phyloP scores from a whole-genome alignment of 2,329 filamentous ascomycete genomes.

The Graphilbum fragrans region DNA sequence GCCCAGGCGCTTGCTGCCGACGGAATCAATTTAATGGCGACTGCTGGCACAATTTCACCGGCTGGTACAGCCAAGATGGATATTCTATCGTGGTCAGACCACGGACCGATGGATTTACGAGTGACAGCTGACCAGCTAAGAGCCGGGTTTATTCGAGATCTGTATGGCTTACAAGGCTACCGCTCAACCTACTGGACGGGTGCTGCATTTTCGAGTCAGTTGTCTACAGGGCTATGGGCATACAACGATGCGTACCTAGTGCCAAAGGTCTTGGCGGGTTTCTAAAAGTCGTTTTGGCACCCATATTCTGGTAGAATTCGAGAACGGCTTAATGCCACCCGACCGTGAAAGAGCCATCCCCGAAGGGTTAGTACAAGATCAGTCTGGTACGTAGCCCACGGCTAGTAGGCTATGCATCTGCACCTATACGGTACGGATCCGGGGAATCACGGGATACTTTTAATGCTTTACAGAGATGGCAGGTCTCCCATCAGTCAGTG shows the following conservation, averaged over 20 bases:
- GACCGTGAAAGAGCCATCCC: too few species aligned
- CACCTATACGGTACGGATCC: too few species aligned
- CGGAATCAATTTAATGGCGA: slow-evolving; percentile 13
- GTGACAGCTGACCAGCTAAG: slow-evolving; percentile 16
- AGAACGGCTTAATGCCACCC: too few species aligned
- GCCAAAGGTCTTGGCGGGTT: neutral
- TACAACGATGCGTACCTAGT: slow-evolving; percentile 12
- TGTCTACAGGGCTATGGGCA: slow-evolving; percentile 20
- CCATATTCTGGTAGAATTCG: too few species aligned
- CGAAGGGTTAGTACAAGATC: too few species aligned
- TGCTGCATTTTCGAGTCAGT: slow-evolving; percentile 19
- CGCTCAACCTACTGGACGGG: slow-evolving; percentile 28
- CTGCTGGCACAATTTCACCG: slow-evolving; percentile 11
- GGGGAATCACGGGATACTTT: too few species aligned
- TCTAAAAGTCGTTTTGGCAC: too few species aligned
- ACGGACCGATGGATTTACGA: slow-evolving; percentile 20
- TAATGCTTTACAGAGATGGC: too few species aligned
- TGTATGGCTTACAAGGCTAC: slow-evolving; percentile 24
- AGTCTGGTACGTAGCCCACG: too few species aligned
- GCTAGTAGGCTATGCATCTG: too few species aligned
- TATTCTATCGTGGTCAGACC: slow-evolving; percentile 17
- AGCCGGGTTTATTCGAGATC: slow-evolving; percentile 21
- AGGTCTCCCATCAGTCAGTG: too few species aligned
- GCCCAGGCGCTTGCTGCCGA: slow-evolving; percentile 15
- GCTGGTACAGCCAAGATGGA: slow-evolving; percentile 8